phyloP scores from a whole-genome alignment of 306 rosid genomes.

The Arachis hypogaea region DNA sequence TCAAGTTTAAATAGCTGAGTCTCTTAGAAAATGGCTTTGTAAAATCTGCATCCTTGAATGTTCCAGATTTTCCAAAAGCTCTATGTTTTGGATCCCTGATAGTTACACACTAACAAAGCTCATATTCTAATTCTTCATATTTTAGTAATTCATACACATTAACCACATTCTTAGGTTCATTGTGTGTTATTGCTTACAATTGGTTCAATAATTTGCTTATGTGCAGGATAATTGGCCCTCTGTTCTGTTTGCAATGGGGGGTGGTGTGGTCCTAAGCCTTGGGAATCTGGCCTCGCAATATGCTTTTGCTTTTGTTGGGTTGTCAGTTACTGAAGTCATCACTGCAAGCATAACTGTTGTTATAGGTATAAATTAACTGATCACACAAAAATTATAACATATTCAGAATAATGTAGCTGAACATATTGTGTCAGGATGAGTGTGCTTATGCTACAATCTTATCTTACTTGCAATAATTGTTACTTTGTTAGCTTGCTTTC shows the following conservation, averaged over 20 bases:
- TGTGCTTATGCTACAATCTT: neutral
- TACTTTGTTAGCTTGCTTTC: conserved; percentile 9
- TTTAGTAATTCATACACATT: neutral
- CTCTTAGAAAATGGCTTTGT: too few species aligned
- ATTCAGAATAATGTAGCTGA: neutral
- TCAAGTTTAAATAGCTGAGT: neutral
- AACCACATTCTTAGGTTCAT: conserved; percentile 30
- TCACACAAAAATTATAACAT: neutral
- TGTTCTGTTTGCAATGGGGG: conserved; percentile 82
- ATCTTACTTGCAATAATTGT: neutral
- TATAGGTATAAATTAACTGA: conserved; percentile 54
- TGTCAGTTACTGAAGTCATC: conserved; percentile 84
- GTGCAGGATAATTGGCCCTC: conserved; percentile 89
- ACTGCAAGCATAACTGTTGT: conserved; percentile 79
- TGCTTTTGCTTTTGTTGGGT: conserved; percentile 85
- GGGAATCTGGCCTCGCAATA: conserved; percentile 85
- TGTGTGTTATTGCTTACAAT: conserved; percentile 28
- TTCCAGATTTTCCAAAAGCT: too few species aligned
- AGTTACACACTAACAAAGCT: too few species aligned
- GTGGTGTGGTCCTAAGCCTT: conserved; percentile 81
- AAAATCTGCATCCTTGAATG: too few species aligned
- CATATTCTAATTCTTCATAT: neutral
- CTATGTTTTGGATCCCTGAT: too few species aligned
- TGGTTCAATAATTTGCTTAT: conserved; percentile 28
- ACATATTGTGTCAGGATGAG: neutral